phyloP scores from a whole-genome alignment of 257 asterid genomes.

The Ehretia macrophylla region DNA sequence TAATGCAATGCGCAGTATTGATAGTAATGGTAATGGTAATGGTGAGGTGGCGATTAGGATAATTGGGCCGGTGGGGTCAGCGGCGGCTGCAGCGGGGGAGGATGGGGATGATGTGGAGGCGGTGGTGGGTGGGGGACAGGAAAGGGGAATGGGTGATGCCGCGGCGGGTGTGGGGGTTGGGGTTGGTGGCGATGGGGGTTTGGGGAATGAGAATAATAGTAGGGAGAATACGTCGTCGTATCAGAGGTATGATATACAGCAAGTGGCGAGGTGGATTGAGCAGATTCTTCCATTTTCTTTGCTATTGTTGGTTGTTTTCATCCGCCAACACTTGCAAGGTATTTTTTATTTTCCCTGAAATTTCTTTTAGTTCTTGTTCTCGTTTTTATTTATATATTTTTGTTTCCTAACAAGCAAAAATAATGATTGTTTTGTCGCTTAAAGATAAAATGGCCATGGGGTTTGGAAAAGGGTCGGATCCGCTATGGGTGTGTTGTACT shows the following conservation, averaged over 20 bases:
- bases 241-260: constrained; percentile 80
- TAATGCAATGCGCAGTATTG: not conserved
- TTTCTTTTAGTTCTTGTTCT: not conserved
- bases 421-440: no score
- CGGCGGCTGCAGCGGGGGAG: constrained; percentile 32
- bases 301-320: constrained; percentile 80
- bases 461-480: no score
- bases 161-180: not conserved
- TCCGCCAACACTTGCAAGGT: constrained; percentile 98
- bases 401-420: no score
- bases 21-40: constrained; percentile 18
- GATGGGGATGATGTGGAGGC: constrained; percentile 28
- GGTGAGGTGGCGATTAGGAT: constrained; percentile 86
- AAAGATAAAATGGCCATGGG: no score
- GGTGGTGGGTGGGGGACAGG: constrained; percentile 10
- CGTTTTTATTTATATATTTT: not conserved
- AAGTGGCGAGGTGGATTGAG: constrained; percentile 85
- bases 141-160: not conserved
- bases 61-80: constrained; percentile 22
- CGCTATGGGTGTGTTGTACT: no score
- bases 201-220: constrained; percentile 15
- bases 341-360: not conserved
- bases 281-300: constrained; percentile 85
- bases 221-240: constrained; percentile 36
- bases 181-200: not conserved